A percentile compares a stretch with the other conserved stretches of the same genome.
These are phyloP conservation scores for Kalmusia sp. DNA, from an alignment of 2,329 filamentous ascomycete genomes.

Conservation along the genomic window DNA sequence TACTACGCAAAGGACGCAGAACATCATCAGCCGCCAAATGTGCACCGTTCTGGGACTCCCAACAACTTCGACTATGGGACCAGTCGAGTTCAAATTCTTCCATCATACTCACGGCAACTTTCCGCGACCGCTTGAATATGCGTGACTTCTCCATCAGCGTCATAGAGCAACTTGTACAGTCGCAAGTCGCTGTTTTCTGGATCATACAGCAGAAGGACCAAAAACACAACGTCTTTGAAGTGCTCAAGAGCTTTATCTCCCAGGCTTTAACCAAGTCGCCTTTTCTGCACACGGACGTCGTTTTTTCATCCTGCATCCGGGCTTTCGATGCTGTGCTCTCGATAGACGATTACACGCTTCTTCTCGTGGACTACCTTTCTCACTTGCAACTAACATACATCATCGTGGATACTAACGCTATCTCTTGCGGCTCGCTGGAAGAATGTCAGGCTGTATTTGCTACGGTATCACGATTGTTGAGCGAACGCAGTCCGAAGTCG, in stretches of 20 bases:
- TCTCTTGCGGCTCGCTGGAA: background rate
- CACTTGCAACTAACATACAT: background rate
- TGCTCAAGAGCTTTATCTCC: constrained; percentile 13
- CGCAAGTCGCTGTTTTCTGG: constrained; percentile 11
- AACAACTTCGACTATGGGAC: constrained; percentile 12
- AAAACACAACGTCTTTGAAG: constrained; percentile 9
- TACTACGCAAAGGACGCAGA: constrained; percentile 5
- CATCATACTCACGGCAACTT: constrained; percentile 9
- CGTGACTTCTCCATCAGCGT: constrained; percentile 13
- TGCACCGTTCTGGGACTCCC: constrained; percentile 14
- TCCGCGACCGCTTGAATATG: constrained; percentile 14
- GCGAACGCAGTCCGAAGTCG: background rate
- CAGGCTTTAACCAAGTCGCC: constrained; percentile 6
- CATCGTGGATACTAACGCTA: background rate
- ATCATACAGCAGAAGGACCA: constrained; percentile 8
- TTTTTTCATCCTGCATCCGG: constrained; percentile 5
- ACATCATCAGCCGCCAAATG: constrained; percentile 6
- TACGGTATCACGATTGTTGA: background rate
- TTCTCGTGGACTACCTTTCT: constrained; percentile 11
- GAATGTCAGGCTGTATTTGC: background rate
- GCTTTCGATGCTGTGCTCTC: constrained; percentile 11
- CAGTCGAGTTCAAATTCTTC: constrained; percentile 5
- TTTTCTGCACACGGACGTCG: constrained; percentile 4
- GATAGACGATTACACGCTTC: constrained; percentile 10
- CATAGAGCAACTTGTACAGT: constrained; percentile 17